Conservation (phyloP, 2,329 filamentous ascomycete genomes). For the Aspergillus sp. region DNA sequence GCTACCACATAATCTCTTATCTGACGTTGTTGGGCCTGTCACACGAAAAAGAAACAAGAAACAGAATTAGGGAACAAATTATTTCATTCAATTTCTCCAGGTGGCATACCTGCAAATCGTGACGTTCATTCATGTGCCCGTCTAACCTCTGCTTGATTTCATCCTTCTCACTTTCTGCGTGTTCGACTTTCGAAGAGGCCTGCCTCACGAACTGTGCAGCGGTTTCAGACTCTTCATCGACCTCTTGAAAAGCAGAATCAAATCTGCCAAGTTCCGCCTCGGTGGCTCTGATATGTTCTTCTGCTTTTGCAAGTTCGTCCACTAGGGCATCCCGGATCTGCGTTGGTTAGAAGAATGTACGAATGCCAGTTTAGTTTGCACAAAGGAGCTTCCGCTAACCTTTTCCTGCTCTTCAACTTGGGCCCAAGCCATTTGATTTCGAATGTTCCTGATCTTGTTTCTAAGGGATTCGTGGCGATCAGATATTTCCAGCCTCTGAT, state of each 20-base stretch:
- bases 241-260: conserved; percentile 39
- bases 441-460: conserved; percentile 50
- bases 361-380: neutral
- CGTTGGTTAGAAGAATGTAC: conserved; percentile 6
- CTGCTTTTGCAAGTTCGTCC: conserved; percentile 26
- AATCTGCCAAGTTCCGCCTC: conserved; percentile 39
- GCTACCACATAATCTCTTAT: conserved; percentile 53
- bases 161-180: conserved; percentile 41
- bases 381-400: conserved; percentile 15
- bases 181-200: conserved; percentile 37
- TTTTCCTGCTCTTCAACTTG: conserved; percentile 72
- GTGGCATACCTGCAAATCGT: conserved; percentile 41
- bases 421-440: conserved; percentile 71
- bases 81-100: neutral
- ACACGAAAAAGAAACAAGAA: conserved; percentile 5
- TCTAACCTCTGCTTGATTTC: conserved; percentile 46
- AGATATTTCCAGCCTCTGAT: conserved; percentile 56
- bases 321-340: conserved; percentile 31
- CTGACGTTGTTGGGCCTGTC: conserved; percentile 57
- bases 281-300: conserved; percentile 43
- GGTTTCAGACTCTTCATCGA: conserved; percentile 29
- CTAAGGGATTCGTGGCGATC: conserved; percentile 60
- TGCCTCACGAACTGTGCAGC: conserved; percentile 37
- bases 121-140: conserved; percentile 46
- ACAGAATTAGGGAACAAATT: neutral